Conservation (phyloP, 495 filamentous ascomycete genomes). For the Parathielavia hyrcaniae region DNA sequence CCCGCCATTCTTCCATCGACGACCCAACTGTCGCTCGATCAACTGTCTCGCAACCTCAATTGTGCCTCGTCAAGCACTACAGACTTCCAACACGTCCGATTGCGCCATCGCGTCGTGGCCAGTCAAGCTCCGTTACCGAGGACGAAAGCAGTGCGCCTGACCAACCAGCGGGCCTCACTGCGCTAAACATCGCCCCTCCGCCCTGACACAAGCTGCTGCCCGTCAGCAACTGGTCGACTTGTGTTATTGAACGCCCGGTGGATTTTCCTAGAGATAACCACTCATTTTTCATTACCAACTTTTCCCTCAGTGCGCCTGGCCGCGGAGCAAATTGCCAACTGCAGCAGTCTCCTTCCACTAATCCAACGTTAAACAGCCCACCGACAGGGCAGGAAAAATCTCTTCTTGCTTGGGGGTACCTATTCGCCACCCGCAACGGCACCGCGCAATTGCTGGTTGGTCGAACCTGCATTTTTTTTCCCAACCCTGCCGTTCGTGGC, state of each 20-base stretch:
- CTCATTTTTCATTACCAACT: neutral
- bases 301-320: constrained; percentile 3
- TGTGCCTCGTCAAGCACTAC: neutral
- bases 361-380: neutral
- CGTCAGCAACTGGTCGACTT: constrained; percentile 9
- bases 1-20: neutral
- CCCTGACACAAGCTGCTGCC: neutral
- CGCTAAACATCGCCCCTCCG: neutral
- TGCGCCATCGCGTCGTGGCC: constrained; percentile 1
- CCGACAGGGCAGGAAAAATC: constrained; percentile 21
- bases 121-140: neutral
- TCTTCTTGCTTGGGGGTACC: constrained; percentile 26
- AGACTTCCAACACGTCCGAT: neutral
- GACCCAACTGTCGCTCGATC: neutral
- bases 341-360: constrained; percentile 10
- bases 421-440: constrained; percentile 31
- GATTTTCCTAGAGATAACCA: constrained; percentile 14
- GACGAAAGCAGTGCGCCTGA: constrained; percentile 9
- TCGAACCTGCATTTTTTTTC: constrained; percentile 12
- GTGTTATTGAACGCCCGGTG: neutral
- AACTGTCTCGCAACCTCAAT: neutral
- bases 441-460: constrained; percentile 8
- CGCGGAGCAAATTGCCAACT: constrained; percentile 10
- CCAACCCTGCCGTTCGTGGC: constrained; percentile 1
- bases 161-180: constrained; percentile 3